Conservation (phyloP, 2,329 filamentous ascomycete species). For the Fusarium falciforme region DNA sequence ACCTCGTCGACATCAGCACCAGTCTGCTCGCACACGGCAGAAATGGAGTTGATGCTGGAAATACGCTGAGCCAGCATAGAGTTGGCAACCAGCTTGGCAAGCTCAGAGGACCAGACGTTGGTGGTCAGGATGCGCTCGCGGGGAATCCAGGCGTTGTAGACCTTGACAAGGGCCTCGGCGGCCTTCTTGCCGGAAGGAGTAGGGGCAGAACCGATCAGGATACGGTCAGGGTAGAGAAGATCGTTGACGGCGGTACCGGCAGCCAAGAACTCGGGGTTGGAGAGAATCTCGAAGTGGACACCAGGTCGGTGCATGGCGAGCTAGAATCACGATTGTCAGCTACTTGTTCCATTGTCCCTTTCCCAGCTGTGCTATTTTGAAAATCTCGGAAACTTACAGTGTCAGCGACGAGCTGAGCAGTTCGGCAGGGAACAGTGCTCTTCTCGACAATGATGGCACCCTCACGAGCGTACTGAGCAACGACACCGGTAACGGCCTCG, state of each 20-base stretch:
- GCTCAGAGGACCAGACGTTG: slow-evolving; percentile 81
- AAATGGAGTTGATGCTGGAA: slow-evolving; percentile 83
- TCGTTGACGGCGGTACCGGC: slow-evolving; percentile 81
- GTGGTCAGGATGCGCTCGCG: slow-evolving; percentile 74
- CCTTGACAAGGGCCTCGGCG: slow-evolving; percentile 69
- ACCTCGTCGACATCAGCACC: slow-evolving; percentile 83
- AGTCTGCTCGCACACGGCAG: slow-evolving; percentile 81
- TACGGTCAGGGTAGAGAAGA: slow-evolving; percentile 76
- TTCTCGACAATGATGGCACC: slow-evolving; percentile 85
- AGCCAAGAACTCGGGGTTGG: slow-evolving; percentile 84
- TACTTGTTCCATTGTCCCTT: background rate
- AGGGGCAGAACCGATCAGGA: slow-evolving; percentile 77
- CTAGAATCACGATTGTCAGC: slow-evolving; percentile 47
- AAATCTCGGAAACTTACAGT: slow-evolving; percentile 62
- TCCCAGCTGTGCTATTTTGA: background rate
- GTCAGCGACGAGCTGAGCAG: slow-evolving; percentile 75
- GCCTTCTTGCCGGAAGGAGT: slow-evolving; percentile 71
- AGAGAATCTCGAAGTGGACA: slow-evolving; percentile 78
- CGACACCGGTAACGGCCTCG: slow-evolving; percentile 74
- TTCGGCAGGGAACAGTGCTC: slow-evolving; percentile 81
- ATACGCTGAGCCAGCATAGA: slow-evolving; percentile 85
- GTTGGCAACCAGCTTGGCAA: slow-evolving; percentile 83
- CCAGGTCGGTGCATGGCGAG: slow-evolving; percentile 70
- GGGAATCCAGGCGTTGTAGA: slow-evolving; percentile 80
- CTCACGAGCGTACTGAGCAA: slow-evolving; percentile 73